These are phyloP conservation scores for Agastache rugosa DNA, from an alignment of 257 asterid genomes.

Conservation along the genomic window DNA sequence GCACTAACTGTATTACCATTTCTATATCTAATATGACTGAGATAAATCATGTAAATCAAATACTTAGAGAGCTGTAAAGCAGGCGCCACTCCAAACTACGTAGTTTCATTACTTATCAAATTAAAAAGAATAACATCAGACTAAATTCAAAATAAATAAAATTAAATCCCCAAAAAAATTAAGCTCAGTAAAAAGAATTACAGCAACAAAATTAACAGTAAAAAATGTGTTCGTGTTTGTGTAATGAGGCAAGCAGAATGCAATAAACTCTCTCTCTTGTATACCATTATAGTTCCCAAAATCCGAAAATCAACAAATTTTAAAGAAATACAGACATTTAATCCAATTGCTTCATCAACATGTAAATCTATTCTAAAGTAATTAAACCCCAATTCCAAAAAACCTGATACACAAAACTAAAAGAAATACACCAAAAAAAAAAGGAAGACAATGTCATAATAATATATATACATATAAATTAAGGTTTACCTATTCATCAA, in stretches of 20 bases:
- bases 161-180: background rate
- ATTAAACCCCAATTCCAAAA: slow-evolving; percentile 38
- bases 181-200: background rate
- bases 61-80: slow-evolving; percentile 4
- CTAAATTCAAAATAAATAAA: background rate
- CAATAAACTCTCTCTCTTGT: slow-evolving; percentile 42
- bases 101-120: background rate
- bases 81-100: background rate
- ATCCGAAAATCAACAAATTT: slow-evolving; percentile 34
- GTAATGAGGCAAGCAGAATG: background rate
- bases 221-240: background rate
- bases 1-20: background rate
- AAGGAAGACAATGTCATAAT: slow-evolving; percentile 25
- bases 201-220: background rate
- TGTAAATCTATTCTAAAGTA: slow-evolving; percentile 21
- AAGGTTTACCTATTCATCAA: slow-evolving; percentile 35
- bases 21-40: background rate
- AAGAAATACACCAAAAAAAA: slow-evolving; percentile 29
- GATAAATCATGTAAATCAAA: slow-evolving; percentile 1
- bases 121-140: background rate
- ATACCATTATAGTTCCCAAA: slow-evolving; percentile 52
- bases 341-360: background rate
- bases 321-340: slow-evolving; percentile 9
- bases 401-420: slow-evolving; percentile 37
- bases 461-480: slow-evolving; percentile 29